A percentile compares a stretch with the other conserved stretches of the same genome.
phyloP scores from a whole-genome alignment of 768 basidiomycete species.

The Tulasnella sp. region DNA sequence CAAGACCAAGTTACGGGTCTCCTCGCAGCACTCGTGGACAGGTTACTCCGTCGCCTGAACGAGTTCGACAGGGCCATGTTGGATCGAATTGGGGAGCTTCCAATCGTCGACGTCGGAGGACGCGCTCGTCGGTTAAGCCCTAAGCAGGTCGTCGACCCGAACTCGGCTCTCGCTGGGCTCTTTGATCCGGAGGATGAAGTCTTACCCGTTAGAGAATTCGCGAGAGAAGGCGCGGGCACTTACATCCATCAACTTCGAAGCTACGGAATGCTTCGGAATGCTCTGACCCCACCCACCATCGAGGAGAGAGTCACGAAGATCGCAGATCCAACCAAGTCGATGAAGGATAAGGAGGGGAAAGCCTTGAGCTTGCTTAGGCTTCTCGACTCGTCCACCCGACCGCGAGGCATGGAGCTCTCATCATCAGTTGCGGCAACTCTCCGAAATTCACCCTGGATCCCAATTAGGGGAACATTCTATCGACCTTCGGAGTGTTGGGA shows the following conservation, averaged over 20 bases:
- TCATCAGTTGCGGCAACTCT: neutral
- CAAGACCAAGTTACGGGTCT: neutral
- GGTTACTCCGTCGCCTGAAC: neutral
- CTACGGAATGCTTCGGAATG: neutral
- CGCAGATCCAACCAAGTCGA: neutral
- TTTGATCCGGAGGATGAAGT: neutral
- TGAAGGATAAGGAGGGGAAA: neutral
- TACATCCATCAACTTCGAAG: neutral
- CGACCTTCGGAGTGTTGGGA: neutral
- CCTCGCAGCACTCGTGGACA: neutral
- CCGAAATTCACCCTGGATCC: neutral
- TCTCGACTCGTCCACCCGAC: neutral
- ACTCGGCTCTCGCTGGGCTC: neutral
- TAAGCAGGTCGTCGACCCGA: conserved; percentile 7
- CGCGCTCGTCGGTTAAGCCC: neutral
- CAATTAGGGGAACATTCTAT: neutral
- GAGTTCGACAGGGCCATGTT: neutral
- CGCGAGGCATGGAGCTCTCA: neutral
- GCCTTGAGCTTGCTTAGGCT: neutral
- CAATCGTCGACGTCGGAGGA: conserved; percentile 3
- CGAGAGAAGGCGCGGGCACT: neutral
- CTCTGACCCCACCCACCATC: neutral
- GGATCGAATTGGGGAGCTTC: neutral
- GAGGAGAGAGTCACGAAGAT: neutral
- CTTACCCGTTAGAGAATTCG: neutral